Base-by-base conservation (phyloP, 768 basidiomycete genomes). In the Tulasnella sp. region DNA sequence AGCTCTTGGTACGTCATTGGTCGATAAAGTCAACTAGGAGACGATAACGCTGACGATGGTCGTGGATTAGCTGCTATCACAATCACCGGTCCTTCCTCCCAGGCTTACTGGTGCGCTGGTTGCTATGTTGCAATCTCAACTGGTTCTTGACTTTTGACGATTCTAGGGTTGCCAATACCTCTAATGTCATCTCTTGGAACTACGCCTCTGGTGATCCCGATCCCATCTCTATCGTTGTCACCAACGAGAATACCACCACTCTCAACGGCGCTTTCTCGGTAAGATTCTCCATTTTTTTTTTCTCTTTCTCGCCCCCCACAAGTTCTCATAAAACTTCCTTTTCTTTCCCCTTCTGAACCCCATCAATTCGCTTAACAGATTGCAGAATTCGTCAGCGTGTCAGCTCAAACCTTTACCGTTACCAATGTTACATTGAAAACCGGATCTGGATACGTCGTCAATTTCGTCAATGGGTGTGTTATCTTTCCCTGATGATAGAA, bases 401-500 rank as follows among this genome's bases (percentile, higher is more conserved):
- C 64, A 3, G 43, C 57, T 7, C 42, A 42, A 15, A 29, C 32
- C 16, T 48, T 39, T 42, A 56, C 50, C 4, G 59, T 65, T 4
- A 70, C 69, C 42, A 60, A 66, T 51, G 69, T 70, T 41, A 69
- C 68, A 2, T 59, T 60, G 9, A 31, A 37, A 8, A 35, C 49
- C 32, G 58, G 29, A n/a, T 2, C 32, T 39, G 58, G 58, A 39
- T 71, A 68, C 57, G 53, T 57, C 44, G 65, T 71, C 41, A 57
- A 59, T 47, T 70, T 70, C 53, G 60, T 66, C 37, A 66, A 65
- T n/a, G n/a, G n/a, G n/a, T n/a, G n/a, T n/a, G n/a, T n/a, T n/a
- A n/a, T n/a, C n/a, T n/a, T n/a, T n/a, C n/a, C n/a, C n/a, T n/a
- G n/a, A n/a, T n/a, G n/a, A n/a, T n/a, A n/a, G n/a, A n/a, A n/a